Percentiles rank a stretch among this genome's conserved stretches.
phyloP scores from a whole-genome alignment of 2,329 filamentous ascomycete genomes.

The Botryotinia convoluta region DNA sequence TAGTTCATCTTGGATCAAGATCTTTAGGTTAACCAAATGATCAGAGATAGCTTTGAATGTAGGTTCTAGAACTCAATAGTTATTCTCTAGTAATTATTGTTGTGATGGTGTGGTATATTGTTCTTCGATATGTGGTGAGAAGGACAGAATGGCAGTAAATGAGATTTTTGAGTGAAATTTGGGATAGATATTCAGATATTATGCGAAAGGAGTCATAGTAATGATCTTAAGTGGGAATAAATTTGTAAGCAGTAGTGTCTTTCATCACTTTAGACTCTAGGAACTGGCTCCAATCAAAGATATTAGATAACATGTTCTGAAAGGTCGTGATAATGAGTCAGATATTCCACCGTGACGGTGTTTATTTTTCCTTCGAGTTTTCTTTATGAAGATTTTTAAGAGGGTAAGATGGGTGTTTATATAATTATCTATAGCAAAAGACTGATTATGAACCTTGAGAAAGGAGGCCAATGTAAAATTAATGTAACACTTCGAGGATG shows the following conservation, averaged over 20 bases:
- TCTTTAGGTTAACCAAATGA: too few species aligned
- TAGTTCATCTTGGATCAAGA: too few species aligned
- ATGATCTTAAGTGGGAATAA: background rate
- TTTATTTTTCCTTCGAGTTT: too few species aligned
- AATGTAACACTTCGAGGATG: background rate
- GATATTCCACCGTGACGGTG: too few species aligned
- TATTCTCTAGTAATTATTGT: background rate
- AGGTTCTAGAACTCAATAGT: accelerated
- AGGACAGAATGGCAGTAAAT: too few species aligned
- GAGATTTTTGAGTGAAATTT: accelerated
- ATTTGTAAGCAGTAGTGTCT: background rate
- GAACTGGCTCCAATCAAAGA: too few species aligned
- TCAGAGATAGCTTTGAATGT: too few species aligned
- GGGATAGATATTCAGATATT: background rate
- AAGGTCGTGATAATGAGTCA: too few species aligned
- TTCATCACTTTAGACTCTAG: too few species aligned
- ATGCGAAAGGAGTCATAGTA: background rate
- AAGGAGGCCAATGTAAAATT: background rate
- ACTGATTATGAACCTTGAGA: background rate
- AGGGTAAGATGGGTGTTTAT: background rate
- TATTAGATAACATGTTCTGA: too few species aligned
- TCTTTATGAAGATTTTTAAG: too few species aligned
- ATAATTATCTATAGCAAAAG: background rate
- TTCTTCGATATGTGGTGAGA: background rate
- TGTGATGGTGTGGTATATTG: background rate